Percentiles rank a stretch among this genome's conserved stretches.
Evolutionary conservation across 768 basidiomycete species (phyloP).

Genomic region (Suillus luteus): DNA sequence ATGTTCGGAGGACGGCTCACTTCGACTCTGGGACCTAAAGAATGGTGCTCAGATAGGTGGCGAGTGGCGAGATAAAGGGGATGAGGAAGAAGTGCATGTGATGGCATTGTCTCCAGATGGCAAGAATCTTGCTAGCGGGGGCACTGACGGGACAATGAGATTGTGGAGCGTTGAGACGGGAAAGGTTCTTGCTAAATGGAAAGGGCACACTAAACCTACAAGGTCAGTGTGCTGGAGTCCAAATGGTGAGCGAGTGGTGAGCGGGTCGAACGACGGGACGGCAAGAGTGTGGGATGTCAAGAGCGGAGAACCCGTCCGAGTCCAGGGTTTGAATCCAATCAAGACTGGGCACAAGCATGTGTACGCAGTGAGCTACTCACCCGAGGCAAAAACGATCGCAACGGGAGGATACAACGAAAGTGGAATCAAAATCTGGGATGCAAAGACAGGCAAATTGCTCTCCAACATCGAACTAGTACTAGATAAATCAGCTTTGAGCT

Average conservation of each 20-base stretch:
- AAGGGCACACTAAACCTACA: too few relatives aligned
- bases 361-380: background rate
- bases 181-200: too few relatives aligned
- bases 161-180: background rate
- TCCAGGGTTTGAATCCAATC: background rate
- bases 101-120: background rate
- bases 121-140: too few relatives aligned
- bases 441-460: background rate
- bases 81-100: background rate
- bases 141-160: background rate
- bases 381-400: background rate
- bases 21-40: conserved; percentile 16
- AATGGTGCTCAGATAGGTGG: conserved; percentile 28
- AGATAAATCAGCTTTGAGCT: too few relatives aligned
- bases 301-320: too few relatives aligned
- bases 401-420: background rate
- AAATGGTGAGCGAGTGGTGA: too few relatives aligned
- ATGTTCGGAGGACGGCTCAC: conserved; percentile 13
- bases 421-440: background rate
- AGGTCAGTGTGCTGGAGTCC: too few relatives aligned
- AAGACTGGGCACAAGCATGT: too few relatives aligned
- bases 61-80: conserved; percentile 10
- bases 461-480: background rate
- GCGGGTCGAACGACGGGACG: too few relatives aligned
- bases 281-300: background rate